Percentiles rank a stretch among this genome's conserved stretches.
phyloP scores from a whole-genome alignment of 768 basidiomycete species.

The Lentinula boryana region DNA sequence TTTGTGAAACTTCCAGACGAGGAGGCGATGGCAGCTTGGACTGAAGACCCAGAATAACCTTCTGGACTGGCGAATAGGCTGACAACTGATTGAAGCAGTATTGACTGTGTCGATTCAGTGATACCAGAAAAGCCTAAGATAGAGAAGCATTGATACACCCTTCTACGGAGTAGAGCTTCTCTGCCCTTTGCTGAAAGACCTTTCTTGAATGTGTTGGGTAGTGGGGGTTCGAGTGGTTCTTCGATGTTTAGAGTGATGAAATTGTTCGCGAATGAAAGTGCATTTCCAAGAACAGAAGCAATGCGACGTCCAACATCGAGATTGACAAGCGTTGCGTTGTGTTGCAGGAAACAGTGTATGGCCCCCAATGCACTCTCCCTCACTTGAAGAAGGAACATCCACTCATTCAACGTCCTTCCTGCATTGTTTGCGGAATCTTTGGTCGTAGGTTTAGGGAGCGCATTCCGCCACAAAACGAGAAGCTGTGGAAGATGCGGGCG shows the following conservation, averaged over 20 bases:
- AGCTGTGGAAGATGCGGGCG: conserved; percentile 90
- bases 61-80: conserved; percentile 84
- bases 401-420: conserved; percentile 69
- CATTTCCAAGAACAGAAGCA: conserved; percentile 81
- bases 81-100: conserved; percentile 75
- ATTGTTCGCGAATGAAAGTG: conserved; percentile 83
- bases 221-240: conserved; percentile 46
- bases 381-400: conserved; percentile 88
- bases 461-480: conserved; percentile 95
- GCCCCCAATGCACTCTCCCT: conserved; percentile 88
- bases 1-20: conserved; percentile 77
- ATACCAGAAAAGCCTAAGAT: conserved; percentile 74
- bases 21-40: conserved; percentile 89
- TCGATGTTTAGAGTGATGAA: conserved; percentile 69
- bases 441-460: conserved; percentile 88
- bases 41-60: conserved; percentile 70
- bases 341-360: conserved; percentile 79
- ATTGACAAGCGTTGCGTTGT: conserved; percentile 77
- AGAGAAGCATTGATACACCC: conserved; percentile 87
- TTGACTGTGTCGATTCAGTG: conserved; percentile 76
- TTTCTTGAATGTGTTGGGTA: conserved; percentile 21
- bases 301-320: conserved; percentile 89
- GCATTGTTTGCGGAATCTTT: conserved; percentile 66
- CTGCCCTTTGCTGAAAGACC: conserved; percentile 64
- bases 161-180: conserved; percentile 77